phyloP scores from a whole-genome alignment of 352 stramenopile genomes.

The Vaucheria bursata region DNA sequence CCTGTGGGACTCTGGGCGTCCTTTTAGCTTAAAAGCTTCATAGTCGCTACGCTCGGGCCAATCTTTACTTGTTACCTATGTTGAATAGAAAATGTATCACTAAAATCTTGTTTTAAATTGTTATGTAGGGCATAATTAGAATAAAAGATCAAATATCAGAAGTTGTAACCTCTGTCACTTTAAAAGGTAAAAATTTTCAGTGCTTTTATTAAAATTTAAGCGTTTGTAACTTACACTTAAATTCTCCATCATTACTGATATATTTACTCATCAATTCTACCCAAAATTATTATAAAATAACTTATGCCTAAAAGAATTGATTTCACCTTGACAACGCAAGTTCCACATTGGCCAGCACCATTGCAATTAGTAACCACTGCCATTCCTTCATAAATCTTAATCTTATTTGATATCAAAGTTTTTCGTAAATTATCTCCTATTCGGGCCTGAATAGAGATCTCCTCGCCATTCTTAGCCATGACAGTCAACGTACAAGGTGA shows the following conservation, averaged over 20 bases:
- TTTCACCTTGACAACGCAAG: constrained; percentile 29
- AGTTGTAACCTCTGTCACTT: no score
- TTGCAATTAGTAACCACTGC: constrained; percentile 49
- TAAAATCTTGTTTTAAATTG: no score
- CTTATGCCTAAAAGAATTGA: no score
- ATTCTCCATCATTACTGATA: no score
- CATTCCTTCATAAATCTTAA: constrained; percentile 39
- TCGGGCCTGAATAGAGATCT: constrained; percentile 17
- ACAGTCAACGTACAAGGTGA: not conserved
- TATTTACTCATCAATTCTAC: no score
- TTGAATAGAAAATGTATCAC: not conserved
- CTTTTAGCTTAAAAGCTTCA: constrained; percentile 43
- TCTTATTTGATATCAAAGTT: constrained; percentile 26
- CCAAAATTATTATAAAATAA: no score
- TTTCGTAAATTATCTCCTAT: constrained; percentile 40
- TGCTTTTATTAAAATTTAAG: no score
- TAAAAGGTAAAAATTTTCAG: no score
- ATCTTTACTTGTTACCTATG: constrained; percentile 9
- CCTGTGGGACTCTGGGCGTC: constrained; percentile 32
- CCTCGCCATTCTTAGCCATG: not conserved
- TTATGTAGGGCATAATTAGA: no score
- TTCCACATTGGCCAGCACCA: constrained; percentile 47
- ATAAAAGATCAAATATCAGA: no score
- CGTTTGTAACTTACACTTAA: no score
- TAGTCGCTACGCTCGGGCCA: constrained; percentile 37